Evolutionary conservation across 1,139 yeast genomes (phyloP).

Genomic region (Pichia sp.): DNA sequence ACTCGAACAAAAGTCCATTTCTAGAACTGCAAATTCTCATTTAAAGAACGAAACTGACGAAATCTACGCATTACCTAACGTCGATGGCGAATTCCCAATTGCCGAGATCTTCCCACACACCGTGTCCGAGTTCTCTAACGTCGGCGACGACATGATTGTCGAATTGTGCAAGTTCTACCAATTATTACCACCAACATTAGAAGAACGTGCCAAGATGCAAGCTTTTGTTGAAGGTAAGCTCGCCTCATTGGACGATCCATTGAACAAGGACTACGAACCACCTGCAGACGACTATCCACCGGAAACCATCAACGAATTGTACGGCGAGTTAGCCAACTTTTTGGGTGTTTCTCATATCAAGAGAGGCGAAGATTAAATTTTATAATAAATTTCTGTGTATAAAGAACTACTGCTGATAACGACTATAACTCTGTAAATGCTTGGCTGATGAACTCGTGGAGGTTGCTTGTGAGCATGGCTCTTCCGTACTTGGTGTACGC

Average conservation of each 20-base stretch:
- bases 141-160: slow-evolving; percentile 46
- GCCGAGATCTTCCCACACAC: slow-evolving; percentile 58
- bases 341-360: slow-evolving; percentile 62
- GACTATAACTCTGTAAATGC: slow-evolving; percentile 34
- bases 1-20: slow-evolving; percentile 63
- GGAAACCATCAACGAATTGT: slow-evolving; percentile 50
- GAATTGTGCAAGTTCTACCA: slow-evolving; percentile 70
- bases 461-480: slow-evolving; percentile 81
- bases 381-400: too few relatives aligned
- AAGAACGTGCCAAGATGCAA: slow-evolving; percentile 47
- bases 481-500: slow-evolving; percentile 72
- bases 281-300: slow-evolving; percentile 38
- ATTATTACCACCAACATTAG: slow-evolving; percentile 50
- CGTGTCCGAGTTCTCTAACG: slow-evolving; percentile 47
- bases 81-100: slow-evolving; percentile 69
- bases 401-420: too few relatives aligned
- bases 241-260: slow-evolving; percentile 38
- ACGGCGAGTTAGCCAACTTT: slow-evolving; percentile 58
- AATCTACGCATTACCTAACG: slow-evolving; percentile 58
- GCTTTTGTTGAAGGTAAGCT: slow-evolving; percentile 46
- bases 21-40: slow-evolving; percentile 51
- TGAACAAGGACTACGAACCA: slow-evolving; percentile 31
- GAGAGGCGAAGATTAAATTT: slow-evolving; percentile 15
- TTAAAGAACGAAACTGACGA: slow-evolving; percentile 35
- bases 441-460: slow-evolving; percentile 65